A percentile compares a stretch with the other conserved stretches of the same genome.
Conservation (phyloP, 2,329 filamentous ascomycete species). For the Botrytis sinoallii region DNA sequence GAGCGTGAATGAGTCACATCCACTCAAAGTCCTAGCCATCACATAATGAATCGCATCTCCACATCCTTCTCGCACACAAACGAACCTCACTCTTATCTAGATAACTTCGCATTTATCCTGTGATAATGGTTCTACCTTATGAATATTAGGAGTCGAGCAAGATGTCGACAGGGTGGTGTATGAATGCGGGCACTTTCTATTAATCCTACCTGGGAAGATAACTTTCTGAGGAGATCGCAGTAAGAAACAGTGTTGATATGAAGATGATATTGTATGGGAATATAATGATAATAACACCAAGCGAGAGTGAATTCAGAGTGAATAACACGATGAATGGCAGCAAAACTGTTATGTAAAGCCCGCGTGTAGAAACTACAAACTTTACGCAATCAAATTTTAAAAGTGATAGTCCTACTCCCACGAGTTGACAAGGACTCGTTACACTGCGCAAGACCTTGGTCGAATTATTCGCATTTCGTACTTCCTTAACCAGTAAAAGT, state of each 20-base stretch:
- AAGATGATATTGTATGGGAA: background rate
- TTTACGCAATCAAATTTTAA: background rate
- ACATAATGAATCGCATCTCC: no score
- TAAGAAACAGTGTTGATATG: background rate
- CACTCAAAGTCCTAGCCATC: accelerated
- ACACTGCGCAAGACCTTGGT: background rate
- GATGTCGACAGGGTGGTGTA: no score
- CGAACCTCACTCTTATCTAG: no score
- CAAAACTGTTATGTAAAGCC: background rate
- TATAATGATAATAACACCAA: accelerated
- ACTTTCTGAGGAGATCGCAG: background rate
- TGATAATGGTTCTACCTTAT: no score
- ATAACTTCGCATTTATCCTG: no score
- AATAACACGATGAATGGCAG: background rate
- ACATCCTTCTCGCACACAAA: no score
- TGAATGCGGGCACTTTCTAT: no score
- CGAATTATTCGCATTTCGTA: no score
- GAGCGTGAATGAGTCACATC: no score
- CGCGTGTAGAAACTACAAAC: background rate
- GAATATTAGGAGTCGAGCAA: no score
- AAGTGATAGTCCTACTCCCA: background rate
- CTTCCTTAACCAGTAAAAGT: background rate
- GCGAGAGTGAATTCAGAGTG: background rate
- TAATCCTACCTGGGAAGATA: no score
- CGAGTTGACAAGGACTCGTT: no score